Percentiles rank a stretch among this genome's conserved stretches.
Evolutionary conservation across 2,329 filamentous ascomycete species (phyloP).

Genomic region (Clarireedia hainanense): DNA sequence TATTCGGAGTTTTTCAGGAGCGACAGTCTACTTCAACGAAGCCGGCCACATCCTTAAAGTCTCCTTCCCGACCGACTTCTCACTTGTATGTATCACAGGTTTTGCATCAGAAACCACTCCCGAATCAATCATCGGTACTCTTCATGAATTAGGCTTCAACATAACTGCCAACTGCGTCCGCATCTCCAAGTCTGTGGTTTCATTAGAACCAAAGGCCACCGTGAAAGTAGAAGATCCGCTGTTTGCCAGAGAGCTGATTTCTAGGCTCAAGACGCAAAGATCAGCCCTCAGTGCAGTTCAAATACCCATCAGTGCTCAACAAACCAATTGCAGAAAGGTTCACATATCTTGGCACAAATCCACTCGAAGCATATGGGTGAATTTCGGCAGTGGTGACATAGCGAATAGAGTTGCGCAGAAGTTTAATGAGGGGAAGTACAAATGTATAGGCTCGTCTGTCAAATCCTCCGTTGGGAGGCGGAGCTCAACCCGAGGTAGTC

Average conservation of each 20-base stretch:
- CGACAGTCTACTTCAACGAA: slow-evolving; percentile 18
- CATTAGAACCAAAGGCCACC: slow-evolving; percentile 4
- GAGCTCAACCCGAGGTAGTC: background rate
- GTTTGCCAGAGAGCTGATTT: slow-evolving; percentile 17
- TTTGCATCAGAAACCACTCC: slow-evolving; percentile 13
- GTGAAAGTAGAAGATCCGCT: slow-evolving; percentile 19
- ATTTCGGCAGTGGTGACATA: slow-evolving; percentile 20
- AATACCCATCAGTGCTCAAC: slow-evolving; percentile 8
- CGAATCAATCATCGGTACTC: slow-evolving; percentile 11
- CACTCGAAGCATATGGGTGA: slow-evolving; percentile 18
- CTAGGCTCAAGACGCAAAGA: slow-evolving; percentile 8
- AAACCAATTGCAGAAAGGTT: slow-evolving; percentile 22
- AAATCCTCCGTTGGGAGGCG: slow-evolving; percentile 7
- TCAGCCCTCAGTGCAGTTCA: background rate
- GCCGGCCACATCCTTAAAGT: slow-evolving; percentile 21
- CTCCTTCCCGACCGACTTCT: slow-evolving; percentile 23
- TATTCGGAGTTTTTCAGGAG: slow-evolving; percentile 19
- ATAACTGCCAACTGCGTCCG: slow-evolving; percentile 13
- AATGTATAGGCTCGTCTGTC: slow-evolving; percentile 13
- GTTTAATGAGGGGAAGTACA: slow-evolving; percentile 19
- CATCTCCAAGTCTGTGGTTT: slow-evolving; percentile 1
- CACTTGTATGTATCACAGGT: slow-evolving; percentile 18
- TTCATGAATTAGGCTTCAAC: slow-evolving; percentile 16
- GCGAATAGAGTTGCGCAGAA: slow-evolving; percentile 18
- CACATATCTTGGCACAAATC: slow-evolving; percentile 24